Conservation (phyloP, 352 stramenopile species). For the Phytopythium ostracodes region DNA sequence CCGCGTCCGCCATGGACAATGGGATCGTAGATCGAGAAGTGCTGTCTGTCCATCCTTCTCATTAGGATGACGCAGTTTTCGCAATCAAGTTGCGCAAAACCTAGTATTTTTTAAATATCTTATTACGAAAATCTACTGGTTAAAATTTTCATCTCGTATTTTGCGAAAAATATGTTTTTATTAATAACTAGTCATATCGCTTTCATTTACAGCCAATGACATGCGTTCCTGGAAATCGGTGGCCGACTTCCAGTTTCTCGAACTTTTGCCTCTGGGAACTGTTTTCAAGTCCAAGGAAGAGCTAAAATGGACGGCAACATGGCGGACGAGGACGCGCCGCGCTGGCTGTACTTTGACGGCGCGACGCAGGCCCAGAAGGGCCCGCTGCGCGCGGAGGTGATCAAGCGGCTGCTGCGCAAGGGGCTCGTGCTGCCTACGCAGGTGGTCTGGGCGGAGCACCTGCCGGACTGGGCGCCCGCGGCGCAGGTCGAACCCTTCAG, state of each 20-base stretch:
- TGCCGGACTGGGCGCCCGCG: conserved; percentile 54
- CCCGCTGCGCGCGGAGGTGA: conserved; percentile 41
- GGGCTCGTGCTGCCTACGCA: conserved; percentile 53
- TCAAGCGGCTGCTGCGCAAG: conserved; percentile 71
- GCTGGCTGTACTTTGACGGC: conserved; percentile 78
- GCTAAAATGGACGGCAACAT: neutral
- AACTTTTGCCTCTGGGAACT: neutral
- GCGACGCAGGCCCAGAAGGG: conserved; percentile 60
- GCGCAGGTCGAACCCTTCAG: conserved; percentile 41
- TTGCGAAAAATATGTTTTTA: neutral
- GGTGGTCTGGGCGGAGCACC: conserved; percentile 65
- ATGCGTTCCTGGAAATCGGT: neutral
- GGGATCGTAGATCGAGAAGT: neutral
- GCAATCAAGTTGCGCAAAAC: conserved; percentile 2
- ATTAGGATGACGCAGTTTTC: neutral
- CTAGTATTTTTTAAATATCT: neutral
- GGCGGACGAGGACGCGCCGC: conserved; percentile 11
- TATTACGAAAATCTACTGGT: neutral
- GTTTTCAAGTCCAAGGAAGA: neutral
- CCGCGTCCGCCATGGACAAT: neutral
- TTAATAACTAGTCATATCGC: neutral
- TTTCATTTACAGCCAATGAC: neutral
- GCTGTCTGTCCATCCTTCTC: neutral
- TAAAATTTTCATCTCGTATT: neutral
- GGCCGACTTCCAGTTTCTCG: neutral